Evolutionary conservation across 2,329 filamentous ascomycete species (phyloP), one percentile per base, ranked within the genome.

Genomic region (Coniochaeta sp.): DNA sequence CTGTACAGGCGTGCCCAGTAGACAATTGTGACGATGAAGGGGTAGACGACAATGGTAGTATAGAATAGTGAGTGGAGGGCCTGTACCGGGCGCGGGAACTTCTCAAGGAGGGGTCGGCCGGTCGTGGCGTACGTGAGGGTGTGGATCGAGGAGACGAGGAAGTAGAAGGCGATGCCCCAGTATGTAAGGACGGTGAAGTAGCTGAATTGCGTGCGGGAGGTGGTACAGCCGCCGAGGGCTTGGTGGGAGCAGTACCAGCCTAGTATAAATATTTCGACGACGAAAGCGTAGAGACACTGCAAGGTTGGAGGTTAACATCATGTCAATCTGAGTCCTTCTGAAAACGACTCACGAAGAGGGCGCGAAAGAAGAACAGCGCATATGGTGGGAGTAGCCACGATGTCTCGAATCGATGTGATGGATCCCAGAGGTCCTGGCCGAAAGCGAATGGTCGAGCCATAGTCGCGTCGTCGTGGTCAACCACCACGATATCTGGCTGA

Each of bases 111-210:
- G 0, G 85, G 76, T 3, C 71, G 69, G 52, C 82, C 80, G 31
- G 74, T 75, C 47, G 76, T 73, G 14, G 82, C 81, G 75, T 93
- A 95, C 56, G 79, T 81, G 58, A 84, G 75, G 6, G 89, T 91
- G 76, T 96, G 90, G 19, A 84, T 63, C 19, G 88, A 79, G 1
- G 88, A 80, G 68, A 87, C 76, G 60, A 86, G 78, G 71, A 88
- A 88, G 79, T 96, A 96, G 76, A 93, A 93, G 26, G 83, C 86
- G 38, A 93, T 75, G 1, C 90, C 90, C 89, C 89, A 95, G 79
- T 88, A 95, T 11, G 89, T 90, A 61, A 95, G 77, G 68, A 87
- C 79, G 31, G 91, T 96, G 77, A 96, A 96, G 79, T 85, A 96
- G 67, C 87, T 90, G 77, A 96, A 95, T 54, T 81, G 81, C 54